Evolutionary conservation across 2,329 filamentous ascomycete species (phyloP).

Genomic region (Chrysosporium queenslandicum): DNA sequence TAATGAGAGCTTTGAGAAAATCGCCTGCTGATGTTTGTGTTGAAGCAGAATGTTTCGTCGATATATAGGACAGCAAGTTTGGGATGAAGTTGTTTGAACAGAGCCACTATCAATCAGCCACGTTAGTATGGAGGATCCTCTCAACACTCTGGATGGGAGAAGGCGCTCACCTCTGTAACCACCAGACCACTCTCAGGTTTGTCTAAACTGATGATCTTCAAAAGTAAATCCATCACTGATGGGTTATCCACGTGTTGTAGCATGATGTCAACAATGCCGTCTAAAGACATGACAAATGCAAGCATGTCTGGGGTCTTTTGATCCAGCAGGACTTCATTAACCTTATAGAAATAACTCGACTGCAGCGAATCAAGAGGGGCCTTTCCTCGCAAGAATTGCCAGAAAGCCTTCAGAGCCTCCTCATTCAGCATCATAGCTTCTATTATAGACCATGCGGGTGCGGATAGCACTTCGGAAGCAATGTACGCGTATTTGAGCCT

Average conservation of each 20-base stretch:
- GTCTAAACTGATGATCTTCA: slow-evolving; percentile 95
- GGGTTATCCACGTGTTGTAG: slow-evolving; percentile 91
- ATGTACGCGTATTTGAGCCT: slow-evolving; percentile 90
- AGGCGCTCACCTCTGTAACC: slow-evolving; percentile 68
- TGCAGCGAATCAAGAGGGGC: slow-evolving; percentile 83
- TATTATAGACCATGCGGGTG: slow-evolving; percentile 93
- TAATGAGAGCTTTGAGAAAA: slow-evolving; percentile 97
- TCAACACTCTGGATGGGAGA: background rate
- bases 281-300: slow-evolving; percentile 71
- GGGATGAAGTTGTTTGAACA: slow-evolving; percentile 83
- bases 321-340: slow-evolving; percentile 94
- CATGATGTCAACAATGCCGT: slow-evolving; percentile 72
- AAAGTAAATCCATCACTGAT: slow-evolving; percentile 92
- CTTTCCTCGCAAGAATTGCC: slow-evolving; percentile 77
- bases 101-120: slow-evolving; percentile 58
- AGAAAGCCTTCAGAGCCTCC: slow-evolving; percentile 69
- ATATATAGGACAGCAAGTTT: slow-evolving; percentile 73
- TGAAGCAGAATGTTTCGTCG: slow-evolving; percentile 72
- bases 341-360: slow-evolving; percentile 96
- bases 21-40: slow-evolving; percentile 95
- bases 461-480: slow-evolving; percentile 84
- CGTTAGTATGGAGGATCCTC: slow-evolving; percentile 1
- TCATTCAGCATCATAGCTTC: slow-evolving; percentile 84
- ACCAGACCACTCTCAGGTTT: slow-evolving; percentile 84
- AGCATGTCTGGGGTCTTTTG: slow-evolving; percentile 98